Evolutionary conservation across 2,329 filamentous ascomycete genomes (phyloP).

Genomic region (Stagonosporopsis chrysanthemi): DNA sequence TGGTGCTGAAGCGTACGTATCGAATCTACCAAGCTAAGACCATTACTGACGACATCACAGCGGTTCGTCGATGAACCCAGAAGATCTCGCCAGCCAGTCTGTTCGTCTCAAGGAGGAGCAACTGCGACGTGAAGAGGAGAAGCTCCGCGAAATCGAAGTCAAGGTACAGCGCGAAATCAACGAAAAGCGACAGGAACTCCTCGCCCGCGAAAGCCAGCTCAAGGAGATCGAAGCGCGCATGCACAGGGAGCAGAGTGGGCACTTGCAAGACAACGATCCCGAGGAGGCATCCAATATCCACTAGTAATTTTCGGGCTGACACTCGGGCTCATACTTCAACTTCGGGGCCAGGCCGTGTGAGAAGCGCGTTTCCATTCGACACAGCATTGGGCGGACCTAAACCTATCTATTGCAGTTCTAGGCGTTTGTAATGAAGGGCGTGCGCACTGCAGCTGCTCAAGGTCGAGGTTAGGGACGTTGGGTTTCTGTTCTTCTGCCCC

Average conservation of each 20-base stretch:
- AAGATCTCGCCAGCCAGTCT: conserved; percentile 94
- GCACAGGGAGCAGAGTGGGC: conserved; percentile 77
- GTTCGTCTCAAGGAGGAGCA: conserved; percentile 99
- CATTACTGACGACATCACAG: conserved; percentile 46
- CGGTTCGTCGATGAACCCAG: conserved; percentile 94
- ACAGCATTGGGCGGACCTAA: conserved; percentile 29
- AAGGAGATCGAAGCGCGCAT: conserved; percentile 98
- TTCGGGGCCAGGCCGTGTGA: conserved; percentile 27
- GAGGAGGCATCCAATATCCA: conserved; percentile 36
- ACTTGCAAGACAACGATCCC: conserved; percentile 43
- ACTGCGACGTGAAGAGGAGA: conserved; percentile 98
- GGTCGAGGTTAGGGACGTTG: conserved; percentile 32
- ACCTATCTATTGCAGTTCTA: conserved; percentile 39
- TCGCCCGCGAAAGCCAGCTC: conserved; percentile 97
- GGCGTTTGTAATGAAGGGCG: conserved; percentile 46
- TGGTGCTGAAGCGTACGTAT: conserved; percentile 82
- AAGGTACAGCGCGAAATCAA: conserved; percentile 99
- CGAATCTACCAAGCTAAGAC: neutral
- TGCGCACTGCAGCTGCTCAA: conserved; percentile 37
- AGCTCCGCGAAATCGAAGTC: conserved; percentile 98
- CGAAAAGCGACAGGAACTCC: conserved; percentile 97
- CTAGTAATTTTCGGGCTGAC: conserved; percentile 14
- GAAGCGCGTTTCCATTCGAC: conserved; percentile 40
- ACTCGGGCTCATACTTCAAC: conserved; percentile 14
- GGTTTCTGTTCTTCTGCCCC: conserved; percentile 41